Percentiles rank a stretch among this genome's conserved stretches.
Evolutionary conservation across 495 filamentous ascomycete genomes (phyloP).

Genomic region (Tetracladium setigerum): DNA sequence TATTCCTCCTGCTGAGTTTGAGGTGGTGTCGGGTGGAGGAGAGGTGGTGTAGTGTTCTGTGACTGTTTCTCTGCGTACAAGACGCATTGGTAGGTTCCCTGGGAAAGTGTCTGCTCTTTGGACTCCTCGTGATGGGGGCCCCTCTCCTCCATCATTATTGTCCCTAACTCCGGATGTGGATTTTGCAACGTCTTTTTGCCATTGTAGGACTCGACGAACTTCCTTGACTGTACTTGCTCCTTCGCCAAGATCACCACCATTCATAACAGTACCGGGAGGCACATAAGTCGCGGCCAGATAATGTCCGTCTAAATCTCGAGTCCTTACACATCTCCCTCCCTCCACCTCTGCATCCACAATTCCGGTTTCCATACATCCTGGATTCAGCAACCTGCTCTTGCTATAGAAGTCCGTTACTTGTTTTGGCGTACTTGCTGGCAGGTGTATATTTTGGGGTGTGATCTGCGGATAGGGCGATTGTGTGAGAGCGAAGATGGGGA

Average conservation of each 20-base stretch:
- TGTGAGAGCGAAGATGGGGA: conserved; percentile 32
- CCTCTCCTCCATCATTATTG: not conserved
- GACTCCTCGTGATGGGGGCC: conserved; percentile 7
- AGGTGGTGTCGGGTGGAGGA: not conserved
- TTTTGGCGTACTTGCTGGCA: conserved; percentile 32
- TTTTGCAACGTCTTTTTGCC: conserved; percentile 38
- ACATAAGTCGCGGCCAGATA: conserved; percentile 39
- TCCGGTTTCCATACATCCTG: conserved; percentile 6
- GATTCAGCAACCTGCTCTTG: conserved; percentile 31
- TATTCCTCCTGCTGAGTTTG: not conserved
- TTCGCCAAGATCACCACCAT: no score
- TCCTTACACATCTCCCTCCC: conserved; percentile 22
- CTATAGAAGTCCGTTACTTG: conserved; percentile 36
- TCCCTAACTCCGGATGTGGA: conserved; percentile 16
- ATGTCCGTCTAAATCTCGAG: conserved; percentile 43
- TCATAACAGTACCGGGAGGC: conserved; percentile 6
- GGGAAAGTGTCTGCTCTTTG: conserved; percentile 22
- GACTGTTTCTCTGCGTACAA: conserved; percentile 12
- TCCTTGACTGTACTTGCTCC: conserved; percentile 31
- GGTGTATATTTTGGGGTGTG: conserved; percentile 27
- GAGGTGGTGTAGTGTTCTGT: conserved; percentile 9
- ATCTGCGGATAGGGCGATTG: conserved; percentile 20
- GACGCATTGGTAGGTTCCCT: not conserved
- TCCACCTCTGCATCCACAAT: conserved; percentile 10
- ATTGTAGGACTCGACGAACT: conserved; percentile 38